These are phyloP conservation scores for Hydnomerulius pinastri DNA, from an alignment of 768 basidiomycete genomes.

Conservation along the genomic window DNA sequence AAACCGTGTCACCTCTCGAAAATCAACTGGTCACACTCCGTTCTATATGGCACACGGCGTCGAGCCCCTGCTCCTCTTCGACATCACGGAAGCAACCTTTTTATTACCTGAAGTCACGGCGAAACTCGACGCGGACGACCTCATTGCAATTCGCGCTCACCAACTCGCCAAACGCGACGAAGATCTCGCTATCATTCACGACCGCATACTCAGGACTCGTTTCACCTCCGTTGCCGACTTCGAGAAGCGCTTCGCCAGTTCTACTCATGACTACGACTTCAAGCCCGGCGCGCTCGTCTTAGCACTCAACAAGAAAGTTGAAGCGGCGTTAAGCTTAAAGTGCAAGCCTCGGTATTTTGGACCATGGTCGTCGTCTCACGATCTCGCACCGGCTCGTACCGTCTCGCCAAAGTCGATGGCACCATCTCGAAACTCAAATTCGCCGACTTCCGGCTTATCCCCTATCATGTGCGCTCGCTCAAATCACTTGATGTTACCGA, in stretches of 20 bases:
- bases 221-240: constrained; percentile 11
- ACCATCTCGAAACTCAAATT: too few relatives aligned
- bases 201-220: constrained; percentile 8
- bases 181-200: constrained; percentile 4
- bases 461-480: too few relatives aligned
- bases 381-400: too few relatives aligned
- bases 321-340: too few relatives aligned
- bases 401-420: too few relatives aligned
- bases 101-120: constrained; percentile 26
- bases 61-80: constrained; percentile 28
- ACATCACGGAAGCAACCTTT: constrained; percentile 33
- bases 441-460: too few relatives aligned
- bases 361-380: too few relatives aligned
- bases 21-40: constrained; percentile 21
- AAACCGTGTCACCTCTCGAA: constrained; percentile 27
- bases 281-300: constrained; percentile 29
- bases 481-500: too few relatives aligned
- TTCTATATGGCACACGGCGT: constrained; percentile 24
- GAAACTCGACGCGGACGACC: constrained; percentile 21
- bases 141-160: constrained; percentile 23
- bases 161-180: constrained; percentile 25
- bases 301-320: constrained; percentile 27
- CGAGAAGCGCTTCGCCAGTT: constrained; percentile 9
- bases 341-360: too few relatives aligned
- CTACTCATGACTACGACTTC: constrained; percentile 29